A percentile compares a stretch with the other conserved stretches of the same genome.
These are phyloP conservation scores for Tylopilus sp. DNA, from an alignment of 768 basidiomycete species.

Conservation along the genomic window DNA sequence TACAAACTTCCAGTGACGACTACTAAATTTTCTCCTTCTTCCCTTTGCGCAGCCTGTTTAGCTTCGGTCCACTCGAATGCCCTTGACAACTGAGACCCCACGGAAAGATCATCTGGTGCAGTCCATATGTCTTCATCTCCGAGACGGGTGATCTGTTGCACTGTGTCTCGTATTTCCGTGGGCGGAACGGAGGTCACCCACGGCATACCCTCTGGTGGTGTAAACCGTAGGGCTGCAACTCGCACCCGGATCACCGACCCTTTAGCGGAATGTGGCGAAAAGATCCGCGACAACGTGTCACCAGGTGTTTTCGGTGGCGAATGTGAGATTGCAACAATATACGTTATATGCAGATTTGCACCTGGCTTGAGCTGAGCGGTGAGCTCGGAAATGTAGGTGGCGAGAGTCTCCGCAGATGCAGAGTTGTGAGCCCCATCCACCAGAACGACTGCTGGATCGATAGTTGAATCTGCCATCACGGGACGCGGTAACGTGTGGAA, in stretches of 20 bases:
- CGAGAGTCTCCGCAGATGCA: conserved; percentile 67
- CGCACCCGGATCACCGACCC: conserved; percentile 32
- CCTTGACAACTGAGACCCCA: conserved; percentile 37
- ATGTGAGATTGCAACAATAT: conserved; percentile 77
- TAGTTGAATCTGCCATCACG: conserved; percentile 10
- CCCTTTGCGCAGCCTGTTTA: conserved; percentile 1
- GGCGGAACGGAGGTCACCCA: conserved; percentile 76
- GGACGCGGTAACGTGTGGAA: conserved; percentile 45
- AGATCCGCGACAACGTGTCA: conserved; percentile 67
- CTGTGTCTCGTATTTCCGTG: conserved; percentile 45
- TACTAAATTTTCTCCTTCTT: conserved; percentile 44
- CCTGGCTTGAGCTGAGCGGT: conserved; percentile 21
- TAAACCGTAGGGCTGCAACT: conserved; percentile 61
- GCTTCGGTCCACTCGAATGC: conserved; percentile 48
- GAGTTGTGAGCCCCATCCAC: conserved; percentile 95
- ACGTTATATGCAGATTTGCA: conserved; percentile 50
- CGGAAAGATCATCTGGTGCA: conserved; percentile 31
- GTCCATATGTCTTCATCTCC: conserved; percentile 44
- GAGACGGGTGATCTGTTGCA: conserved; percentile 39
- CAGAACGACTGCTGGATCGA: conserved; percentile 44
- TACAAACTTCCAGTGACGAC: conserved; percentile 92
- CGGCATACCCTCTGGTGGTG: conserved; percentile 87
- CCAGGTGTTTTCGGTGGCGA: conserved; percentile 81
- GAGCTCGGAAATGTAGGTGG: conserved; percentile 50
- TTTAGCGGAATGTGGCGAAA: conserved; percentile 39